These are phyloP conservation scores for Neopestalotiopsis sp. DNA, from an alignment of 2,329 filamentous ascomycete genomes.

Conservation along the genomic window DNA sequence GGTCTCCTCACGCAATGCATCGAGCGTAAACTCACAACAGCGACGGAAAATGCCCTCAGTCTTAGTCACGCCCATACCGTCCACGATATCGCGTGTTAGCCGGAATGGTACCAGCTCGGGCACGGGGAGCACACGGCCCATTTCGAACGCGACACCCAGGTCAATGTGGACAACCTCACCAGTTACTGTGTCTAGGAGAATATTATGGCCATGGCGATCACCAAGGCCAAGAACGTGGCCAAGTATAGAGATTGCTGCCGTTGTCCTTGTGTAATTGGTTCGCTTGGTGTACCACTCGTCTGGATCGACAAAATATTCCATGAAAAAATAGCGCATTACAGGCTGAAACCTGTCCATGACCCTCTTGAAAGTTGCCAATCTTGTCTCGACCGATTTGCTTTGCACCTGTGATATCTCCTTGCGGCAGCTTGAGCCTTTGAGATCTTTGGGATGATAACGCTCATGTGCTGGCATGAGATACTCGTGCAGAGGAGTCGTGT, in stretches of 20 bases:
- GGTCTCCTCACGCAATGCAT: constrained; percentile 91
- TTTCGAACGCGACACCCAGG: constrained; percentile 95
- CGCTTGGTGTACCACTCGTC: constrained; percentile 95
- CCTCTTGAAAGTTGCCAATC: constrained; percentile 77
- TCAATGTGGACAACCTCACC: constrained; percentile 98
- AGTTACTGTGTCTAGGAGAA: constrained; percentile 85
- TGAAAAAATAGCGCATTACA: constrained; percentile 96
- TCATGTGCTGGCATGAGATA: constrained; percentile 92
- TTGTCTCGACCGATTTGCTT: constrained; percentile 69
- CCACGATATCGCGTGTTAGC: constrained; percentile 90
- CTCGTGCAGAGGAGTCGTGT: constrained; percentile 91
- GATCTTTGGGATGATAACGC: constrained; percentile 83
- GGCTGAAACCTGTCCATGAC: constrained; percentile 86
- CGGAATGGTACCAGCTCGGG: constrained; percentile 97
- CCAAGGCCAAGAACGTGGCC: constrained; percentile 92
- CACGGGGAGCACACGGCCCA: constrained; percentile 91
- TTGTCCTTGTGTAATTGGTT: constrained; percentile 90
- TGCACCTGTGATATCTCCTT: constrained; percentile 80
- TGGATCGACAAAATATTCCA: constrained; percentile 90
- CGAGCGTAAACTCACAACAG: constrained; percentile 98
- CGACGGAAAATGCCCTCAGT: constrained; percentile 95
- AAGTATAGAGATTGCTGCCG: constrained; percentile 92
- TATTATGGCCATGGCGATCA: constrained; percentile 96
- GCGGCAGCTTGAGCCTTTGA: constrained; percentile 77
- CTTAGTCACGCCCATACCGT: constrained; percentile 94